phyloP scores from a whole-genome alignment of 148 eudicot species.

The Diospyros kaki region DNA sequence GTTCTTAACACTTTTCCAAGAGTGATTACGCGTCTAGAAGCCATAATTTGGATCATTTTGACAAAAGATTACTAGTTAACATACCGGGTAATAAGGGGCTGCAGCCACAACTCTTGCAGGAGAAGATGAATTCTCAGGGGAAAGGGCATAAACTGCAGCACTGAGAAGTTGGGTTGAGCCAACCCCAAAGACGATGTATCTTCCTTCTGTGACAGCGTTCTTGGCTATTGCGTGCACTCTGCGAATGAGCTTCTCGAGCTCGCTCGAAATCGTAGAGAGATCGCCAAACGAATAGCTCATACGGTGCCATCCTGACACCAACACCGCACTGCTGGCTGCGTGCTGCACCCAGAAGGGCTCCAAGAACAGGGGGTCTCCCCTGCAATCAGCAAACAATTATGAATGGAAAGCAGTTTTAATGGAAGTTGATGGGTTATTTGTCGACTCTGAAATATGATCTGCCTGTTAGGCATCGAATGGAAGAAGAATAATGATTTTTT shows the following conservation, averaged over 20 bases:
- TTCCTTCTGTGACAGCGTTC: slow-evolving; percentile 56
- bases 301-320: slow-evolving; percentile 71
- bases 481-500: too few species aligned
- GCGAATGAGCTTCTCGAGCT: slow-evolving; percentile 42
- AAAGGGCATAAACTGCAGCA: slow-evolving; percentile 71
- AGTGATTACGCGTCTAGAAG: too few species aligned
- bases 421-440: too few species aligned
- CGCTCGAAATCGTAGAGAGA: slow-evolving; percentile 24
- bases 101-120: slow-evolving; percentile 50
- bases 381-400: slow-evolving; percentile 8
- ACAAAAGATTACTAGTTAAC: not conserved
- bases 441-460: too few species aligned
- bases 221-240: slow-evolving; percentile 42
- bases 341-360: slow-evolving; percentile 73
- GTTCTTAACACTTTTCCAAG: too few species aligned
- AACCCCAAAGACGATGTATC: slow-evolving; percentile 47
- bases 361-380: slow-evolving; percentile 64
- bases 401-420: not conserved
- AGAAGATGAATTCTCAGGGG: slow-evolving; percentile 29
- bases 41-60: too few species aligned
- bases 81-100: slow-evolving; percentile 50
- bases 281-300: slow-evolving; percentile 45
- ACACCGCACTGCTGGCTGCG: slow-evolving; percentile 48
- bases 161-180: slow-evolving; percentile 62
- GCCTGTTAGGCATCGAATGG: too few species aligned